Evolutionary conservation across 2,329 filamentous ascomycete genomes (phyloP).

Genomic region (Xylariaceae sp.): DNA sequence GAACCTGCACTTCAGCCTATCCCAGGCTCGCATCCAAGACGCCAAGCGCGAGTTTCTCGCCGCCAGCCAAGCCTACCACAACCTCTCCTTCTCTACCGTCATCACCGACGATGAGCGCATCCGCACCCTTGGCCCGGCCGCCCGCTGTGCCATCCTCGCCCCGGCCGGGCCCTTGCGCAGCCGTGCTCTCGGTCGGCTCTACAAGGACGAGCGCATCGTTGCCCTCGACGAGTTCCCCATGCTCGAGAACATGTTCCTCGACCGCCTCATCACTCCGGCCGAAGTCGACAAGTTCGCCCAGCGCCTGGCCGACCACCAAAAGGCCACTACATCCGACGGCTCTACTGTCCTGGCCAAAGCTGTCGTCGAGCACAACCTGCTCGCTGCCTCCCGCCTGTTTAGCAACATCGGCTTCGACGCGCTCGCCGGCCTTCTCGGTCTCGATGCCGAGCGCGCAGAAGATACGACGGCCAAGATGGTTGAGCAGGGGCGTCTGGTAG

Average conservation of each 20-base stretch:
- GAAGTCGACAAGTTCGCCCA: conserved; percentile 86
- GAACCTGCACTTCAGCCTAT: conserved; percentile 82
- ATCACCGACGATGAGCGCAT: conserved; percentile 86
- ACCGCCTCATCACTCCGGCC: conserved; percentile 74
- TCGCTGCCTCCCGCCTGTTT: conserved; percentile 78
- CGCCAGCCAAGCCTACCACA: conserved; percentile 84
- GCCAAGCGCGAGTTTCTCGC: conserved; percentile 86
- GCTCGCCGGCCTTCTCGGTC: conserved; percentile 72
- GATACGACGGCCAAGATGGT: conserved; percentile 93
- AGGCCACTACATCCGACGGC: conserved; percentile 85
- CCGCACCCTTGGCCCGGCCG: conserved; percentile 79
- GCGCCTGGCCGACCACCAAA: conserved; percentile 79
- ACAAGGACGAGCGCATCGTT: conserved; percentile 85
- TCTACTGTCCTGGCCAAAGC: conserved; percentile 90
- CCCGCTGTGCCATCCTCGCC: conserved; percentile 88
- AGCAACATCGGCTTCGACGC: conserved; percentile 74
- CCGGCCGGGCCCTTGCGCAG: conserved; percentile 85
- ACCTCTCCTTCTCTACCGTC: conserved; percentile 72
- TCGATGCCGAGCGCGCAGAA: conserved; percentile 80
- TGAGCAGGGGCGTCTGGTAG: conserved; percentile 83
- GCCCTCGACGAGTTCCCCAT: conserved; percentile 80
- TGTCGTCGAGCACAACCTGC: conserved; percentile 92
- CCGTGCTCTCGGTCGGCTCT: conserved; percentile 75
- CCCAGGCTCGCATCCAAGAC: conserved; percentile 89
- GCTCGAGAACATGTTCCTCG: conserved; percentile 95